Conservation (phyloP, 768 basidiomycete species). For the Crucibulum laeve region DNA sequence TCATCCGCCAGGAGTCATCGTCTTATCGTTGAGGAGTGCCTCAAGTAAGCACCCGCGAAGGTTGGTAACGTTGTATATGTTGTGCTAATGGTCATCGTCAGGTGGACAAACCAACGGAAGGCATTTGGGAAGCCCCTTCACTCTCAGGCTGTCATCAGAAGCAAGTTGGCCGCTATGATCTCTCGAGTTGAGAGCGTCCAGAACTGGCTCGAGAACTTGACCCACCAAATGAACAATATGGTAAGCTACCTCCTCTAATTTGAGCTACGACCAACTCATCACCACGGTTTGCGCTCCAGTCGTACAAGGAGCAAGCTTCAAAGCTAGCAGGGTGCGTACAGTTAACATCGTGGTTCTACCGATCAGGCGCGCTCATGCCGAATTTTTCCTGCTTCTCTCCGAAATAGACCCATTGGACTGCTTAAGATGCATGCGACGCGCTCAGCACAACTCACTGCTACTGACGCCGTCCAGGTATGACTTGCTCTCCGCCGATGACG, state of each 20-base stretch:
- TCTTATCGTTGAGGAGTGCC: slow-evolving; percentile 41
- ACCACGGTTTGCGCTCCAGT: slow-evolving; percentile 20
- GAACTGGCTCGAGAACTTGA: slow-evolving; percentile 80
- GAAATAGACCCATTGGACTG: slow-evolving; percentile 56
- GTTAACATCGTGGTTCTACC: slow-evolving; percentile 1
- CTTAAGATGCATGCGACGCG: slow-evolving; percentile 67
- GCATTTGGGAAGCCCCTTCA: slow-evolving; percentile 87
- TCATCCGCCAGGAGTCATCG: slow-evolving; percentile 67
- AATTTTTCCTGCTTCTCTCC: background rate
- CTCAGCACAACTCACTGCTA: slow-evolving; percentile 59
- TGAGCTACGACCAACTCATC: background rate
- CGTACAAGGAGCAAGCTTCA: slow-evolving; percentile 71
- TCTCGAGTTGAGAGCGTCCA: slow-evolving; percentile 61
- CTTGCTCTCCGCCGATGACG: background rate
- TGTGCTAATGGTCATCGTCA: slow-evolving; percentile 18
- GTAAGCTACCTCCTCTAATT: slow-evolving; percentile 16
- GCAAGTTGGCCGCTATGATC: slow-evolving; percentile 84
- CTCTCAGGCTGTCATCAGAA: slow-evolving; percentile 83
- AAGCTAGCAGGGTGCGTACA: slow-evolving; percentile 64
- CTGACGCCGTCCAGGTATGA: slow-evolving; percentile 64
- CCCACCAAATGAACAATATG: slow-evolving; percentile 87
- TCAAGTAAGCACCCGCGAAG: slow-evolving; percentile 35
- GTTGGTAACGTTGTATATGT: background rate
- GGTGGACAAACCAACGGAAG: slow-evolving; percentile 84
- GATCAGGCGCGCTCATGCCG: slow-evolving; percentile 2